These are phyloP conservation scores for Raffaelea albimanens DNA, from an alignment of 2,329 filamentous ascomycete species.

Conservation along the genomic window DNA sequence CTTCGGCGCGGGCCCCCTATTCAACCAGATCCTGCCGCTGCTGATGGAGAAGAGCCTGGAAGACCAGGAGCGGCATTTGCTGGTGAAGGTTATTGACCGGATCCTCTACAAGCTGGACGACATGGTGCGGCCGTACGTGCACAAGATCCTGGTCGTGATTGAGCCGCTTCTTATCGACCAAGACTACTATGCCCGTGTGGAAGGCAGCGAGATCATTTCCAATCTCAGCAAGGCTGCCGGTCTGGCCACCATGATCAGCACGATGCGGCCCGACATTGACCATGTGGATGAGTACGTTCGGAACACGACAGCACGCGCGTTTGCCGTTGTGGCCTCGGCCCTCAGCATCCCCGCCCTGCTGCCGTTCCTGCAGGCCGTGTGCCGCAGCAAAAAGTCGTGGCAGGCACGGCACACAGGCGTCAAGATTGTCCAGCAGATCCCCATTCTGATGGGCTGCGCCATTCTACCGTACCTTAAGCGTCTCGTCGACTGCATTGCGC, in stretches of 20 bases:
- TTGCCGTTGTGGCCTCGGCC: conserved; percentile 92
- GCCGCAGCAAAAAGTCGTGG: conserved; percentile 98
- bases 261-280: conserved; percentile 97
- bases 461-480: conserved; percentile 93
- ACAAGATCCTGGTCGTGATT: conserved; percentile 98
- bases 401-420: conserved; percentile 95
- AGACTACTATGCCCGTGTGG: conserved; percentile 97
- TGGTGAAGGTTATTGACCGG: conserved; percentile 98
- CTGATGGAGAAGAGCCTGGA: conserved; percentile 98
- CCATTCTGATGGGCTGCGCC: conserved; percentile 96
- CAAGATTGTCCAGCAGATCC: conserved; percentile 98
- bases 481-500: conserved; percentile 89
- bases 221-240: conserved; percentile 95
- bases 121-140: conserved; percentile 87
- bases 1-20: conserved; percentile 87
- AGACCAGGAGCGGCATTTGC: conserved; percentile 92
- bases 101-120: conserved; percentile 98
- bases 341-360: conserved; percentile 91
- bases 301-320: conserved; percentile 94
- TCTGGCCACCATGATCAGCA: conserved; percentile 97
- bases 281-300: conserved; percentile 97
- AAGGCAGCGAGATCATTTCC: conserved; percentile 97
- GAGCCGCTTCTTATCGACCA: conserved; percentile 98
- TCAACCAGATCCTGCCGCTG: conserved; percentile 93
- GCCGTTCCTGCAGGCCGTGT: conserved; percentile 90